These are phyloP conservation scores for Jamesozyma spencerorum DNA, from an alignment of 805 yeast genomes.

Conservation along the genomic window DNA sequence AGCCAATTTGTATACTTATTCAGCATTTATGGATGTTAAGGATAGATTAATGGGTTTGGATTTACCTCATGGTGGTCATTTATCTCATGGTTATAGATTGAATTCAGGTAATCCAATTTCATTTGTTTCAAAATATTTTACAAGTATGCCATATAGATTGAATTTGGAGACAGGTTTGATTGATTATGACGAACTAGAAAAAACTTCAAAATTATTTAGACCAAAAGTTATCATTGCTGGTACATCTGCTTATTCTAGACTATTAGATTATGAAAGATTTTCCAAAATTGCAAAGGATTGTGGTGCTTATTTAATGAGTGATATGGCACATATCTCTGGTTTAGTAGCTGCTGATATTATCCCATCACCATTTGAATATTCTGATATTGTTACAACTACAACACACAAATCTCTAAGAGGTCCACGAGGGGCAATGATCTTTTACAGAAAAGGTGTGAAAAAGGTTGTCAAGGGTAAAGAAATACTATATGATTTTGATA, in stretches of 20 bases:
- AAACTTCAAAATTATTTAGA: slow-evolving; percentile 77
- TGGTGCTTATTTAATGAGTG: slow-evolving; percentile 86
- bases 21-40: slow-evolving; percentile 78
- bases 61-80: slow-evolving; percentile 96
- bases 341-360: slow-evolving; percentile 90
- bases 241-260: slow-evolving; percentile 89
- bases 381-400: slow-evolving; percentile 96
- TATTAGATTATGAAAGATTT: slow-evolving; percentile 85
- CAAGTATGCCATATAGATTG: slow-evolving; percentile 94
- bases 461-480: slow-evolving; percentile 75
- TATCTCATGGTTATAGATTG: slow-evolving; percentile 95
- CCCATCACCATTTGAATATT: slow-evolving; percentile 84
- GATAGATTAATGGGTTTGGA: slow-evolving; percentile 96
- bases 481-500: slow-evolving; percentile 76
- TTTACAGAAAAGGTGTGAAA: slow-evolving; percentile 91
- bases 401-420: slow-evolving; percentile 97
- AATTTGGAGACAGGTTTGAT: slow-evolving; percentile 80
- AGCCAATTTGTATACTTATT: slow-evolving; percentile 87
- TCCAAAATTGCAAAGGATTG: slow-evolving; percentile 83
- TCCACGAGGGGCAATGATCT: slow-evolving; percentile 98
- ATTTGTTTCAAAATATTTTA: slow-evolving; percentile 86
- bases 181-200: slow-evolving; percentile 81
- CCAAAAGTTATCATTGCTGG: slow-evolving; percentile 96
- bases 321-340: slow-evolving; percentile 98
- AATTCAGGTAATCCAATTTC: slow-evolving; percentile 76